These are phyloP conservation scores for Elongisporangium senticosum DNA, from an alignment of 352 stramenopile genomes.

Conservation along the genomic window DNA sequence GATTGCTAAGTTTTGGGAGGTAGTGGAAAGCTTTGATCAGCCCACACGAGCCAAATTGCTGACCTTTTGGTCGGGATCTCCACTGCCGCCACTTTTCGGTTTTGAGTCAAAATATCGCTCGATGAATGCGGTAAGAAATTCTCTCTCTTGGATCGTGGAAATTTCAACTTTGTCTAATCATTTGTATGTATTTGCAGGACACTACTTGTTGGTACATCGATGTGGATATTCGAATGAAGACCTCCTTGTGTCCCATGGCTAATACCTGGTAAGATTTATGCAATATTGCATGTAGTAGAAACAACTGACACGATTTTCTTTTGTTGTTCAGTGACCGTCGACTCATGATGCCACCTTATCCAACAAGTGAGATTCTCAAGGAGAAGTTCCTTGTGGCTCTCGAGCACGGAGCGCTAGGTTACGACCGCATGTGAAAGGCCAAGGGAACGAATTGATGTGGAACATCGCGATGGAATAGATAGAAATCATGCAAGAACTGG, in stretches of 20 bases:
- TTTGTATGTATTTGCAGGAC: constrained; percentile 28
- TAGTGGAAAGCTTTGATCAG: constrained; percentile 60
- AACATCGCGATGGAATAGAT: not conserved
- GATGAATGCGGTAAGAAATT: constrained; percentile 40
- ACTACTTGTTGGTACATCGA: constrained; percentile 65
- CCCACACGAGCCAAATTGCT: constrained; percentile 42
- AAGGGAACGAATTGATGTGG: not conserved
- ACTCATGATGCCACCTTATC: constrained; percentile 64
- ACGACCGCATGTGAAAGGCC: constrained; percentile 61
- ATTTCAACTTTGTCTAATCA: not conserved
- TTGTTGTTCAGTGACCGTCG: constrained; percentile 44
- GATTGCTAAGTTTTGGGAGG: constrained; percentile 55
- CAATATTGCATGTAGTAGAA: not conserved
- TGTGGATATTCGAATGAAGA: constrained; percentile 41
- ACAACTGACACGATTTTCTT: constrained; percentile 9
- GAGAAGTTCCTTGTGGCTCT: constrained; percentile 62
- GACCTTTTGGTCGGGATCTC: constrained; percentile 75
- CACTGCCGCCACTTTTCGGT: constrained; percentile 62
- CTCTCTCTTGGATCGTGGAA: not conserved
- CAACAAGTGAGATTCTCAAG: constrained; percentile 36
- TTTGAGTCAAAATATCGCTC: constrained; percentile 52
- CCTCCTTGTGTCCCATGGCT: constrained; percentile 50
- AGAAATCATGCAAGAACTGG: constrained; percentile 4
- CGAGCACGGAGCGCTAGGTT: constrained; percentile 56
- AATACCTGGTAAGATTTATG: constrained; percentile 57